These are phyloP conservation scores for Irpex lacteus DNA, from an alignment of 1,284 basidiomycete genomes.

Conservation along the genomic window DNA sequence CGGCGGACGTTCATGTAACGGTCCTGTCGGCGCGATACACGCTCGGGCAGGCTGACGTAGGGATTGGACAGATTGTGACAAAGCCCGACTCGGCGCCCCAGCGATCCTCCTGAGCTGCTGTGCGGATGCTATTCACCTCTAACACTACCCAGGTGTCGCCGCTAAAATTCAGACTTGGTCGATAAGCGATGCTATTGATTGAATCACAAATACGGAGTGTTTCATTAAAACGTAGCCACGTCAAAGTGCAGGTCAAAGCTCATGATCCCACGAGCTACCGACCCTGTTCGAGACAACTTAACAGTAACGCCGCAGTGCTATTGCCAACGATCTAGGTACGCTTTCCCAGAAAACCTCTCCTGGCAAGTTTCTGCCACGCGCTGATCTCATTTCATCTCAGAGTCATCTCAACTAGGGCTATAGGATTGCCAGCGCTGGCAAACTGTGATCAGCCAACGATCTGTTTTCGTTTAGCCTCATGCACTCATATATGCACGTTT, in stretches of 20 bases:
- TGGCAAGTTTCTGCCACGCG: constrained; percentile 5
- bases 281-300: neutral
- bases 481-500: constrained; percentile 3
- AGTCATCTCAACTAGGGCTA: neutral
- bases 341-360: neutral
- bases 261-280: constrained; percentile 3
- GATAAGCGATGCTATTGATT: constrained; percentile 6
- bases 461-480: constrained; percentile 3
- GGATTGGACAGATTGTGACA: neutral
- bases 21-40: neutral
- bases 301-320: neutral
- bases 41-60: neutral
- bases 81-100: neutral
- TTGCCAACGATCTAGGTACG: constrained; percentile 5
- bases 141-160: neutral
- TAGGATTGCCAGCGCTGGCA: neutral
- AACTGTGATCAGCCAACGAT: neutral
- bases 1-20: neutral
- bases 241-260: neutral
- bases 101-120: neutral
- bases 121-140: neutral
- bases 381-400: neutral
- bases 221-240: constrained; percentile 10
- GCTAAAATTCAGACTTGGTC: neutral
- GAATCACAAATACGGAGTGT: constrained; percentile 12